phyloP scores from a whole-genome alignment of 2,329 filamentous ascomycete genomes.

The Mariannaea sp. region DNA sequence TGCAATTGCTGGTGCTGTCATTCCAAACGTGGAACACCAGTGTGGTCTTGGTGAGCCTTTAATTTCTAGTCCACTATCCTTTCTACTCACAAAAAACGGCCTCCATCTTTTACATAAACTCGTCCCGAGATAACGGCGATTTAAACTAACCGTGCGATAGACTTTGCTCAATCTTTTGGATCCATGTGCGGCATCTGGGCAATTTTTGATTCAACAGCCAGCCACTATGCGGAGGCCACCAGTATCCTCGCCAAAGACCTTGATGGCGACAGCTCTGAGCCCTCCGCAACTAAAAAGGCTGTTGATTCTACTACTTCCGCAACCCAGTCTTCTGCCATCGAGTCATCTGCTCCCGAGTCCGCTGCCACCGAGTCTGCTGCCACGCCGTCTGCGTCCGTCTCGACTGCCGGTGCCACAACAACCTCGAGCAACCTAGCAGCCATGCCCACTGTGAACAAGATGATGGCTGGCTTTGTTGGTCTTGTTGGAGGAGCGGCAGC shows the following conservation, averaged over 20 bases:
- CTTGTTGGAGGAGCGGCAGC: background rate
- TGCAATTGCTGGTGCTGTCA: background rate
- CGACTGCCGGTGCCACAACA: background rate
- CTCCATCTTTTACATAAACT: no score
- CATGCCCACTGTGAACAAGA: background rate
- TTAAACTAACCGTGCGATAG: background rate
- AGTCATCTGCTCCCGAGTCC: no score
- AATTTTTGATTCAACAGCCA: background rate
- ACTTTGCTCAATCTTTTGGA: constrained; percentile 3
- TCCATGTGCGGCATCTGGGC: background rate
- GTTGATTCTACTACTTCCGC: background rate
- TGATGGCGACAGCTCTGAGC: background rate
- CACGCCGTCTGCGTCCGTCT: background rate
- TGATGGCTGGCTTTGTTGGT: background rate
- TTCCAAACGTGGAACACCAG: background rate
- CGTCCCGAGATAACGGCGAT: background rate
- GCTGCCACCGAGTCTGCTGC: background rate
- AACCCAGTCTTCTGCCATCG: no score
- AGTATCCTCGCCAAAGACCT: constrained; percentile 1
- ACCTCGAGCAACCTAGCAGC: background rate
- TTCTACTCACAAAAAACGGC: no score
- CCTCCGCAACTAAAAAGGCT: background rate
- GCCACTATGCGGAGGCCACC: background rate
- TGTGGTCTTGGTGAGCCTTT: background rate
- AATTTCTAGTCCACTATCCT: background rate